phyloP scores from a whole-genome alignment of 2,329 filamentous ascomycete genomes.

The Helicocarpus griseus region DNA sequence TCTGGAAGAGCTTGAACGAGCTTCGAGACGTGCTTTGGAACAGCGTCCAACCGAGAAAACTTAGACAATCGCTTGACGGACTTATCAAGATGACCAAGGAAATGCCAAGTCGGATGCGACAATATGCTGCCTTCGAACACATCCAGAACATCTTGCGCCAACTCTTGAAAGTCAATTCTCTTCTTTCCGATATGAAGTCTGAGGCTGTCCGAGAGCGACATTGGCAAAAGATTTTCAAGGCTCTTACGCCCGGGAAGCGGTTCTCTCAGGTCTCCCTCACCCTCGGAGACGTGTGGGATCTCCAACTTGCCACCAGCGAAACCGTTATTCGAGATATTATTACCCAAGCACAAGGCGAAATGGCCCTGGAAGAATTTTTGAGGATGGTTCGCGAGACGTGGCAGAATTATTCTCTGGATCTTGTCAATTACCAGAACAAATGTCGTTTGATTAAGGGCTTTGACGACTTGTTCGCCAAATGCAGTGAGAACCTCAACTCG shows the following conservation, averaged over 20 bases:
- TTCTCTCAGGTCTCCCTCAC: slow-evolving; percentile 93
- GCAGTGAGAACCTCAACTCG: slow-evolving; percentile 94
- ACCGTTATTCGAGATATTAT: slow-evolving; percentile 86
- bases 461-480: slow-evolving; percentile 97
- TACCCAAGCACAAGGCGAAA: slow-evolving; percentile 89
- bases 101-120: slow-evolving; percentile 97
- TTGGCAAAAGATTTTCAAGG: slow-evolving; percentile 97
- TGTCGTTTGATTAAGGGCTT: slow-evolving; percentile 94
- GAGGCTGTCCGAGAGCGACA: slow-evolving; percentile 94
- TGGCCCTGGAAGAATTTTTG: slow-evolving; percentile 95
- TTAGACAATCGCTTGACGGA: slow-evolving; percentile 78
- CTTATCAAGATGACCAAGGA: slow-evolving; percentile 98
- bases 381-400: slow-evolving; percentile 94
- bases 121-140: slow-evolving; percentile 99
- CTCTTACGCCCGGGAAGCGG: slow-evolving; percentile 80
- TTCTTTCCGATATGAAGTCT: slow-evolving; percentile 85
- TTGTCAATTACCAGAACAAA: slow-evolving; percentile 97
- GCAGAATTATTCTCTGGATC: slow-evolving; percentile 88
- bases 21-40: slow-evolving; percentile 89
- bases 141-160: slow-evolving; percentile 85
- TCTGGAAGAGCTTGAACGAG: slow-evolving; percentile 94
- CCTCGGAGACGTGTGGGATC: slow-evolving; percentile 96
- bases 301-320: slow-evolving; percentile 82
- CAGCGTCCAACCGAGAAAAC: slow-evolving; percentile 87
- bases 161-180: slow-evolving; percentile 79